These are phyloP conservation scores for Tetrahymena elliotti DNA, from an alignment of 73 alveolate genomes.

Conservation along the genomic window DNA sequence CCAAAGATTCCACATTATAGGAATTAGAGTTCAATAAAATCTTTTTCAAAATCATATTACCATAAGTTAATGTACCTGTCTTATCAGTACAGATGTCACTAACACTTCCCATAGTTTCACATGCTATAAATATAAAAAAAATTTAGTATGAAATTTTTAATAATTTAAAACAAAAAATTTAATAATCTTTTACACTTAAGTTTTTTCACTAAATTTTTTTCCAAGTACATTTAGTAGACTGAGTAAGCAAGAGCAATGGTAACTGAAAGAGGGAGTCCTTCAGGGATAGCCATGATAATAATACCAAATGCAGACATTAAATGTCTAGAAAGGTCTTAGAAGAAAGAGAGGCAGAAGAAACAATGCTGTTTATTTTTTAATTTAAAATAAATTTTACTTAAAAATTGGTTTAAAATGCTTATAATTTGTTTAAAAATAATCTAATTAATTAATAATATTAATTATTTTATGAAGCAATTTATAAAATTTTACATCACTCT, in stretches of 20 bases:
- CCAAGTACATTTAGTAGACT: constrained; percentile 56
- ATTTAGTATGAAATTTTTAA: too few species aligned
- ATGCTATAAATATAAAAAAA: constrained; percentile 19
- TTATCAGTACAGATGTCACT: constrained; percentile 75
- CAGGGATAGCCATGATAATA: constrained; percentile 66
- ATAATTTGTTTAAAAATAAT: too few species aligned
- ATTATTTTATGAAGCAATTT: neutral
- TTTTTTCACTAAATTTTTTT: constrained; percentile 55
- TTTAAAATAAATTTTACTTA: neutral
- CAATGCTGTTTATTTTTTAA: neutral
- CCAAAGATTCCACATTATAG: neutral
- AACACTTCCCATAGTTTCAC: constrained; percentile 94
- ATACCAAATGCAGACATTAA: constrained; percentile 50
- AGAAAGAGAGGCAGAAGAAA: neutral
- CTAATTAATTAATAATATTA: too few species aligned
- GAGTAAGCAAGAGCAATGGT: constrained; percentile 64
- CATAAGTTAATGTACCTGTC: constrained; percentile 81
- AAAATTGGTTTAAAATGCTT: too few species aligned
- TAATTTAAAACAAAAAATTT: too few species aligned
- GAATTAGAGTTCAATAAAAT: neutral
- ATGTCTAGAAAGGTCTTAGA: constrained; percentile 54
- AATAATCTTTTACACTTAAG: constrained; percentile 22
- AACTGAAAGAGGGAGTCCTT: constrained; percentile 70
- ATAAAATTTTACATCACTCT: neutral
- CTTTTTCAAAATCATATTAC: constrained; percentile 22